These are phyloP conservation scores for Paraurostyla sp. DNA, from an alignment of 73 alveolate genomes.

Conservation along the genomic window DNA sequence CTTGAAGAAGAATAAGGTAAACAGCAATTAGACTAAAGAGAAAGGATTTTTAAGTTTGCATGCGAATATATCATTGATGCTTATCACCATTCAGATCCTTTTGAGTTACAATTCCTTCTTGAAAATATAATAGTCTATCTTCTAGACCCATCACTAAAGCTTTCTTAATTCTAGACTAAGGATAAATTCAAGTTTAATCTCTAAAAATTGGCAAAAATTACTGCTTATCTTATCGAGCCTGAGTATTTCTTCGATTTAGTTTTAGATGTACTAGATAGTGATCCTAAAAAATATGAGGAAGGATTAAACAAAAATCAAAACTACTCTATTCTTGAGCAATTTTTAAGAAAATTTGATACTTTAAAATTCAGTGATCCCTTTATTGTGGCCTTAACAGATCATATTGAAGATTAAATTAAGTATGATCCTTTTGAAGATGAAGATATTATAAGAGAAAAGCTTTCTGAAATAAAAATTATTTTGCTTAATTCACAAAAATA, in stretches of 20 bases:
- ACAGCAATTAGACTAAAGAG: not conserved
- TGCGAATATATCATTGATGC: slow-evolving; percentile 25
- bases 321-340: not conserved
- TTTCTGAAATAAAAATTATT: not conserved
- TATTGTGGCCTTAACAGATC: not conserved
- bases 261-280: too few species aligned
- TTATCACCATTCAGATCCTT: not conserved
- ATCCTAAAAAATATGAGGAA: not conserved
- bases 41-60: not conserved
- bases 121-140: not conserved
- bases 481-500: not conserved
- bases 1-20: not conserved
- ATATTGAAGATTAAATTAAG: not conserved
- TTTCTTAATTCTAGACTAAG: not conserved
- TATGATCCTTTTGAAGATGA: slow-evolving; percentile 20
- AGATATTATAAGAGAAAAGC: not conserved
- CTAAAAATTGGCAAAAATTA: not conserved
- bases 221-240: too few species aligned
- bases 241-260: not conserved
- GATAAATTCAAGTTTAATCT: slow-evolving; percentile 4
- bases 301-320: not conserved
- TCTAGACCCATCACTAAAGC: not conserved
- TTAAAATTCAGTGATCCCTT: not conserved
- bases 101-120: not conserved
- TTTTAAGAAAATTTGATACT: not conserved